Evolutionary conservation across 2,329 filamentous ascomycete species (phyloP).

Genomic region (Trichoderma afroharzianum): DNA sequence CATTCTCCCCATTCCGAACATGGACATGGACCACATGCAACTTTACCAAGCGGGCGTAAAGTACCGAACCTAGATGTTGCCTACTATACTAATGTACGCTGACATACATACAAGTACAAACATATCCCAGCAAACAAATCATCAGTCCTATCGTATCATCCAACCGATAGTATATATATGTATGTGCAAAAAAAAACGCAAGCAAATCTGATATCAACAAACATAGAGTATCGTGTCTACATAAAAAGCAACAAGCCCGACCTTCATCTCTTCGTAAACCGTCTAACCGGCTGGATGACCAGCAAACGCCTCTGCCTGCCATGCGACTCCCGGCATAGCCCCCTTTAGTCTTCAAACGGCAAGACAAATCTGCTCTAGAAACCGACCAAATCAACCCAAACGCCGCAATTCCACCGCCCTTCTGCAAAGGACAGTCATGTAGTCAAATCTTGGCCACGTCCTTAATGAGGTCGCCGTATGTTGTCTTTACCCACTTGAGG

Average conservation of each 20-base stretch:
- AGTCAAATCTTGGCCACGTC: slow-evolving; percentile 9
- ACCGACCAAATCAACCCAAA: neutral
- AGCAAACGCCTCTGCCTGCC: neutral
- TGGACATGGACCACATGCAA: neutral
- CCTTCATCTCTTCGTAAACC: neutral
- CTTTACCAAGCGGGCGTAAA: neutral
- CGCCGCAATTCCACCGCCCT: neutral
- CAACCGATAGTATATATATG: neutral
- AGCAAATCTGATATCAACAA: neutral
- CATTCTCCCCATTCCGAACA: neutral
- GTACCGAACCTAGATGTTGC: neutral
- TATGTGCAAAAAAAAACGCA: neutral
- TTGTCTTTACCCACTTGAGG: slow-evolving; percentile 47
- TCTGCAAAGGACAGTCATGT: neutral
- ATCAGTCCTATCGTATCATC: neutral
- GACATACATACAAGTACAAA: neutral
- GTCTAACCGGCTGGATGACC: neutral
- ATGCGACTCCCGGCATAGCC: neutral
- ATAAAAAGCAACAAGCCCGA: neutral
- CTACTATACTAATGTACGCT: neutral
- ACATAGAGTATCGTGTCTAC: neutral
- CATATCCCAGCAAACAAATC: neutral
- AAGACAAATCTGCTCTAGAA: neutral
- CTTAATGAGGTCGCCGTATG: slow-evolving; percentile 30
- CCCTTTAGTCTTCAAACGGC: neutral